Percentiles rank a stretch among this genome's conserved stretches.
phyloP scores from a whole-genome alignment of 768 basidiomycete species.

The Suillus hirtellus region DNA sequence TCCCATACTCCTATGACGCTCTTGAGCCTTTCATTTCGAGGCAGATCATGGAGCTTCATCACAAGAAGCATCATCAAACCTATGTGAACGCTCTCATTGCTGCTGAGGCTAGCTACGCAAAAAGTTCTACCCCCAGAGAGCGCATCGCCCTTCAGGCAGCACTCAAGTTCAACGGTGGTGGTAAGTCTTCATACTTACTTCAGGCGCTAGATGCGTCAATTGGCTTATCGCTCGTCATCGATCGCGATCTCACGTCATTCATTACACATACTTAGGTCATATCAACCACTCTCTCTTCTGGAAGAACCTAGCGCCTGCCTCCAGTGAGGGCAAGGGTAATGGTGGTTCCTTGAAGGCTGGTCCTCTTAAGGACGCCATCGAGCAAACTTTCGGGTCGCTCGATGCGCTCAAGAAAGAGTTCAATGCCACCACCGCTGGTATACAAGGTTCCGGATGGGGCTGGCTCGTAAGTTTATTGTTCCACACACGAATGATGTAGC shows the following conservation, averaged over 20 bases:
- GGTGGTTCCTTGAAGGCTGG: conserved; percentile 65
- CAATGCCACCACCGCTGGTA: conserved; percentile 79
- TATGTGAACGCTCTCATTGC: conserved; percentile 92
- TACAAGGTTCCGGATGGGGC: conserved; percentile 96
- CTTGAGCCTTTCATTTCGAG: conserved; percentile 92
- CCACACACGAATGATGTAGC: neutral
- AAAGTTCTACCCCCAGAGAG: conserved; percentile 68
- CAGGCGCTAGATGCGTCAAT: neutral
- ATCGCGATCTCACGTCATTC: conserved; percentile 12
- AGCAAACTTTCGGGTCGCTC: conserved; percentile 61
- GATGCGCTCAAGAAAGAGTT: conserved; percentile 78
- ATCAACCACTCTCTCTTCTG: conserved; percentile 97
- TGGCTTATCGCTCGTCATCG: conserved; percentile 18
- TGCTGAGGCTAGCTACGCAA: conserved; percentile 76
- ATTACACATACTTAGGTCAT: conserved; percentile 53
- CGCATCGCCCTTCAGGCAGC: conserved; percentile 88
- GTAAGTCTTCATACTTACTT: conserved; percentile 41
- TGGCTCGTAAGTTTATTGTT: conserved; percentile 73
- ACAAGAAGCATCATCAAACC: conserved; percentile 93
- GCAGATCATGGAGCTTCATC: conserved; percentile 95
- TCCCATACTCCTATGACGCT: conserved; percentile 81
- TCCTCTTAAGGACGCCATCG: conserved; percentile 66
- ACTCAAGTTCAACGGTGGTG: conserved; percentile 96
- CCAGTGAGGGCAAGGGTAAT: conserved; percentile 49
- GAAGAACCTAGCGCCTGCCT: conserved; percentile 82